Conservation (phyloP, 768 basidiomycete genomes). For the Polyporus arcularius region DNA sequence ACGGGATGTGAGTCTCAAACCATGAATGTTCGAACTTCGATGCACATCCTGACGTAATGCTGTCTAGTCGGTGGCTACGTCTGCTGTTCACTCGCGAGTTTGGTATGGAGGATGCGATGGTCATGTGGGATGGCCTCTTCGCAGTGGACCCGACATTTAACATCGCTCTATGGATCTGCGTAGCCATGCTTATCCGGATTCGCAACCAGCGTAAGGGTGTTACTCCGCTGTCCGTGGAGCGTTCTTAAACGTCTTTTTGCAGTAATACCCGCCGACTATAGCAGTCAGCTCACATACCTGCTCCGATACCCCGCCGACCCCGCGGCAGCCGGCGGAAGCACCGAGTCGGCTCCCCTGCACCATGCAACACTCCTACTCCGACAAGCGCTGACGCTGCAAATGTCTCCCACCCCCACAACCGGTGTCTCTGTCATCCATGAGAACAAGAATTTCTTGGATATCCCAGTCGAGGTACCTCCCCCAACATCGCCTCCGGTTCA, state of each 20-base stretch:
- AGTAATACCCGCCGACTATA: conserved; percentile 91
- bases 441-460: conserved; percentile 76
- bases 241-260: conserved; percentile 15
- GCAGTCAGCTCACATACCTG: conserved; percentile 77
- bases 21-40: background rate
- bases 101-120: conserved; percentile 74
- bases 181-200: conserved; percentile 94
- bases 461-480: conserved; percentile 66
- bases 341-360: conserved; percentile 37
- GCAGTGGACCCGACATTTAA: conserved; percentile 81
- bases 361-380: conserved; percentile 73
- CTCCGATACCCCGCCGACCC: conserved; percentile 79
- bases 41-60: conserved; percentile 12
- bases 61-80: conserved; percentile 83
- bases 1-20: conserved; percentile 75
- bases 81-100: conserved; percentile 94
- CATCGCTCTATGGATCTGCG: conserved; percentile 83
- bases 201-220: conserved; percentile 75
- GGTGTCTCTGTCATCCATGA: conserved; percentile 81
- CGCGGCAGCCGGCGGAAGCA: conserved; percentile 15
- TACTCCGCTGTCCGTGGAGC: too few relatives aligned
- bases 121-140: conserved; percentile 95
- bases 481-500: conserved; percentile 39
- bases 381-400: conserved; percentile 80
- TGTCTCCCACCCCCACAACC: conserved; percentile 70